Percentiles rank a stretch among this genome's conserved stretches.
Evolutionary conservation across 176 grass and related monocot species (phyloP).

Genomic region (Triticum dicoccoides): DNA sequence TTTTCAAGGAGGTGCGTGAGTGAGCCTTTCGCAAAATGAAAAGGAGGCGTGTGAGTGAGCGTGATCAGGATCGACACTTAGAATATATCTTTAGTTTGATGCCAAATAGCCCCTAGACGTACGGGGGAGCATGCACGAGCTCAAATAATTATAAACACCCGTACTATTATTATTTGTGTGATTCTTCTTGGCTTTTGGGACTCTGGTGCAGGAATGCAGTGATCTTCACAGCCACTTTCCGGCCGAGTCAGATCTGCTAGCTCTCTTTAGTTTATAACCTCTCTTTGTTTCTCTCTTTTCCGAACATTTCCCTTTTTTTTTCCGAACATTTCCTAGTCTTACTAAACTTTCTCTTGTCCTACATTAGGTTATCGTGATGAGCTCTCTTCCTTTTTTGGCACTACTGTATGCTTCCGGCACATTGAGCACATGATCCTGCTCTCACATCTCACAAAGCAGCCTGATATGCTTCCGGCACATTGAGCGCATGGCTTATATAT

Average conservation of each 20-base stretch:
- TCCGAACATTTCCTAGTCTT: neutral
- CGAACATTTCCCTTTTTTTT: neutral
- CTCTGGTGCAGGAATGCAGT: neutral
- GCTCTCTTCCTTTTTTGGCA: neutral
- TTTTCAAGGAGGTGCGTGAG: too few species aligned
- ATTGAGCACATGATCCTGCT: slow-evolving; percentile 2
- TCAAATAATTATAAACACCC: too few species aligned
- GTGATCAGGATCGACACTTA: neutral
- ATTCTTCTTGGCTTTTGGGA: neutral
- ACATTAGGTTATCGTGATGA: neutral
- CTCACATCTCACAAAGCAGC: neutral
- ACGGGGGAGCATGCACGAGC: too few species aligned
- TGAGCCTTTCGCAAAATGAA: too few species aligned
- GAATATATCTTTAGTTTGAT: neutral
- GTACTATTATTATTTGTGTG: too few species aligned
- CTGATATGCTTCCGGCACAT: too few species aligned
- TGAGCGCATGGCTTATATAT: slow-evolving; percentile 12
- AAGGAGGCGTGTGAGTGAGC: too few species aligned
- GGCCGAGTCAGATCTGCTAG: neutral
- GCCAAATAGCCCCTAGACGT: too few species aligned
- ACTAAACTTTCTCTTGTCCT: neutral
- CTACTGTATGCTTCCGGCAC: too few species aligned
- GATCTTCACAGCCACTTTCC: neutral
- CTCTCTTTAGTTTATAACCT: slow-evolving; percentile 13
- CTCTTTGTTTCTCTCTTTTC: neutral